Conservation (phyloP, 768 basidiomycete species). For the Symmetrospora coprosmae region DNA sequence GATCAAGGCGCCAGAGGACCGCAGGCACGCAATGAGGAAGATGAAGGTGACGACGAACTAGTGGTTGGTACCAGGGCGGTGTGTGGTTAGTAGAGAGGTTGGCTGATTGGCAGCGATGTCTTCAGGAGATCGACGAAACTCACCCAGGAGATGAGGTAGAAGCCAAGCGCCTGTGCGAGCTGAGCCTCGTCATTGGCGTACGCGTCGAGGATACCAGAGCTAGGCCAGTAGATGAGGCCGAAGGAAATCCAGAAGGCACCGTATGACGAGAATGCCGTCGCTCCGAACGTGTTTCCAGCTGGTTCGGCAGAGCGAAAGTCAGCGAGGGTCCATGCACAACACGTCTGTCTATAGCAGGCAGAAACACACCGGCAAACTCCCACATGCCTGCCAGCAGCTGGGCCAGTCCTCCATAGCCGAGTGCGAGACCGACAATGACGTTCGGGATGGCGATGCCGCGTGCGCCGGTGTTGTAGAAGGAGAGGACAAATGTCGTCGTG, state of each 20-base stretch:
- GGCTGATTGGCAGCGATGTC: neutral
- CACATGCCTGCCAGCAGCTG: slow-evolving; percentile 32
- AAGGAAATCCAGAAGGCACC: slow-evolving; percentile 84
- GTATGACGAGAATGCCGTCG: slow-evolving; percentile 57
- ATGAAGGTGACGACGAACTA: slow-evolving; percentile 28
- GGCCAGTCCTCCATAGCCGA: slow-evolving; percentile 27
- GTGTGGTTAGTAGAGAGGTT: too few species aligned
- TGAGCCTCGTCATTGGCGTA: slow-evolving; percentile 41
- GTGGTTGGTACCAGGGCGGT: too few species aligned
- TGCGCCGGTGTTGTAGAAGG: slow-evolving; percentile 32
- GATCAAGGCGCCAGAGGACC: slow-evolving; percentile 38
- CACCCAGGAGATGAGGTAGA: slow-evolving; percentile 54
- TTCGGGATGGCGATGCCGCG: slow-evolving; percentile 13
- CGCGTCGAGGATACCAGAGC: slow-evolving; percentile 49
- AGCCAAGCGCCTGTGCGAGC: slow-evolving; percentile 51
- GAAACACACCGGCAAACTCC: slow-evolving; percentile 36
- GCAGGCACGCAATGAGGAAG: slow-evolving; percentile 37
- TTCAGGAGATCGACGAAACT: slow-evolving; percentile 39
- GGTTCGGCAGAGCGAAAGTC: too few species aligned
- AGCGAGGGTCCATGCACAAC: too few species aligned
- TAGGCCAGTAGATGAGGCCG: slow-evolving; percentile 57
- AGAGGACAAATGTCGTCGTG: slow-evolving; percentile 38
- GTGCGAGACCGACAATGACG: slow-evolving; percentile 18
- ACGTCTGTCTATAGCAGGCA: neutral
- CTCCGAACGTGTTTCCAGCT: slow-evolving; percentile 36